A percentile compares a stretch with the other conserved stretches of the same genome.
phyloP scores from a whole-genome alignment of 306 rosid species.

The Corylus avellana region DNA sequence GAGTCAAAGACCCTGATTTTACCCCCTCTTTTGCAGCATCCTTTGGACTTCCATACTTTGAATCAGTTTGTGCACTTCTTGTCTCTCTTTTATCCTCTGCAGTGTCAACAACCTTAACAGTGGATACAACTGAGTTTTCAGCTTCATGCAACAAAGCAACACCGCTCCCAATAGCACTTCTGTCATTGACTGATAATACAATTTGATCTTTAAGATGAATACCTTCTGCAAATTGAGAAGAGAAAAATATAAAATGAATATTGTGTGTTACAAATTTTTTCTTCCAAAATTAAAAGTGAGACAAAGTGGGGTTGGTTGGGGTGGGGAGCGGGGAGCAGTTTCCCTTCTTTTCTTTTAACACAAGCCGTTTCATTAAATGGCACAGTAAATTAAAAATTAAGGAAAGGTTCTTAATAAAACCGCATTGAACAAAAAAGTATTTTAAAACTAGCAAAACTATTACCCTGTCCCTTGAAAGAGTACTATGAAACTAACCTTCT shows the following conservation, averaged over 20 bases:
- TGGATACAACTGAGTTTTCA: neutral
- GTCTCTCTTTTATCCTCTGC: slow-evolving; percentile 8
- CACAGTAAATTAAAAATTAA: no score
- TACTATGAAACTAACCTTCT: neutral
- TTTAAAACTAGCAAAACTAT: neutral
- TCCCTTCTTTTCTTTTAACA: no score
- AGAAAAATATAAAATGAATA: no score
- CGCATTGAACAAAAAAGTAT: neutral
- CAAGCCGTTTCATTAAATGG: no score
- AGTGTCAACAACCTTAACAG: neutral
- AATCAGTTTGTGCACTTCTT: neutral
- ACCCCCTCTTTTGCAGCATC: neutral
- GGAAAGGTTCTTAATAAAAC: neutral
- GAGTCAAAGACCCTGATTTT: neutral
- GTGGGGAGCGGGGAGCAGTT: no score
- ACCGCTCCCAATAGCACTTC: neutral
- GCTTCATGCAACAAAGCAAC: slow-evolving; percentile 3
- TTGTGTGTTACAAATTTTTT: neutral
- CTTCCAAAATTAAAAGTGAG: neutral
- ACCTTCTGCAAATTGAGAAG: neutral
- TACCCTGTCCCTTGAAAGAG: neutral
- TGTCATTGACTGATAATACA: neutral
- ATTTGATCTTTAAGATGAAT: neutral
- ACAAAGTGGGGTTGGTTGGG: neutral
- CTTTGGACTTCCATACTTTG: neutral